Conservation (phyloP, 495 filamentous ascomycete genomes). For the Penicillium silybi region DNA sequence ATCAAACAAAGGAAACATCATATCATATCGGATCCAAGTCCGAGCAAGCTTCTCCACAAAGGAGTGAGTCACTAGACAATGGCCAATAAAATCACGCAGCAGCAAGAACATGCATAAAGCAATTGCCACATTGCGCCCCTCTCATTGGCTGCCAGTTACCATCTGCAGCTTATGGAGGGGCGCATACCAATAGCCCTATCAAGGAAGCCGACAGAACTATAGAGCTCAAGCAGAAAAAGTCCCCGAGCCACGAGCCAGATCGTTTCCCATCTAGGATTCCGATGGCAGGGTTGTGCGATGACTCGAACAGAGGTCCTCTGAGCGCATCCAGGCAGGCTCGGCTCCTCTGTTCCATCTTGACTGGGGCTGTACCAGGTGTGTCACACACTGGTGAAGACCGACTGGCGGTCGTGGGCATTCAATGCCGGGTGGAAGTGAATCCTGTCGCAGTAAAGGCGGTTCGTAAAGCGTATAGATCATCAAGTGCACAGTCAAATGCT, state of each 20-base stretch:
- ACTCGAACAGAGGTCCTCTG: constrained; percentile 5
- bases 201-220: constrained; percentile 11
- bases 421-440: constrained; percentile 14
- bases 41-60: constrained; percentile 12
- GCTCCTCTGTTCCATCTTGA: constrained; percentile 8
- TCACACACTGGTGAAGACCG: constrained; percentile 10
- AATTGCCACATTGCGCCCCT: constrained; percentile 3
- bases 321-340: constrained; percentile 16
- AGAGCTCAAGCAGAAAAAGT: constrained; percentile 1
- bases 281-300: background rate
- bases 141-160: constrained; percentile 13
- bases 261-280: constrained; percentile 13
- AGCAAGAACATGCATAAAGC: constrained; percentile 13
- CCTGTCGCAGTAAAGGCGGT: constrained; percentile 1
- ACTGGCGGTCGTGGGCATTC: constrained; percentile 17
- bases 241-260: constrained; percentile 8
- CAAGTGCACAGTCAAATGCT: background rate
- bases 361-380: background rate
- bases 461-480: constrained; percentile 5
- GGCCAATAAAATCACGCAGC: constrained; percentile 14
- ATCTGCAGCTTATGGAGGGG: background rate
- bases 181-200: constrained; percentile 12
- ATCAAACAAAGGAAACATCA: constrained; percentile 9
- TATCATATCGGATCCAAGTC: background rate
- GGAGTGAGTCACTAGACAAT: constrained; percentile 17